Base-by-base conservation (phyloP, 306 rosid species). In the Malus sieversii region DNA sequence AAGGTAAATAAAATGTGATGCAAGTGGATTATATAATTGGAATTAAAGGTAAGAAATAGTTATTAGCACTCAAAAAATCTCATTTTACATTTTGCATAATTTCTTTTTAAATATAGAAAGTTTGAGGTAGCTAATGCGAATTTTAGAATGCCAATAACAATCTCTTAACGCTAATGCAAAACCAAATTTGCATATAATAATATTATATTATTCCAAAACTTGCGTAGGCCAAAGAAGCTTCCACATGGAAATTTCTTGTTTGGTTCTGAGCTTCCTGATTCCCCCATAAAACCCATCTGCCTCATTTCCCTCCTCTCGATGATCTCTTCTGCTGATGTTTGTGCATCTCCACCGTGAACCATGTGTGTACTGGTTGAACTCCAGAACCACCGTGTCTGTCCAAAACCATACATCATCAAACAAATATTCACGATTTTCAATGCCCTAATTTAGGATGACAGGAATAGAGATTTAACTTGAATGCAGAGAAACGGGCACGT, bases 281-380 rank as follows among this genome's bases (percentile, higher is more conserved):
- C 98, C 98, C 3, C 98, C 98, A 15, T 92, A 95, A 68, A 95
- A 95, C 18, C 97, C 97, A 16, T 90, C 98, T 1, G 86, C 85
- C 76, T 90, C 98, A 16, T 92, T 87, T 66, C 97, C 98, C 48
- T 95, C 97, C 76, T 90, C 93, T 51, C 93, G 65, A 52, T 95
- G 97, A 71, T 91, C 87, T 84, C 83, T 87, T 83, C 98, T 78
- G 70, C 82, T 72, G 51, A 95, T 35, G 10, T 66, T 73, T 30
- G 97, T 68, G 25, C 23, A 91, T 68, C 97, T 89, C 98, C 98
- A 95, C 40, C 96, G 84, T 0, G 98, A 95, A 59, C 88, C 97
- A 1, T 66, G 76, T 40, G 89, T 84, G 83, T 95, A 95, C 86
- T 95, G 98, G 67, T 89, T 92, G 93, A 95, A 95, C 86, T 95